Percentiles rank a stretch among this genome's conserved stretches.
These are phyloP conservation scores for Chytriomyces sp. DNA, from an alignment of 192 early-diverging fungal species.

Conservation along the genomic window DNA sequence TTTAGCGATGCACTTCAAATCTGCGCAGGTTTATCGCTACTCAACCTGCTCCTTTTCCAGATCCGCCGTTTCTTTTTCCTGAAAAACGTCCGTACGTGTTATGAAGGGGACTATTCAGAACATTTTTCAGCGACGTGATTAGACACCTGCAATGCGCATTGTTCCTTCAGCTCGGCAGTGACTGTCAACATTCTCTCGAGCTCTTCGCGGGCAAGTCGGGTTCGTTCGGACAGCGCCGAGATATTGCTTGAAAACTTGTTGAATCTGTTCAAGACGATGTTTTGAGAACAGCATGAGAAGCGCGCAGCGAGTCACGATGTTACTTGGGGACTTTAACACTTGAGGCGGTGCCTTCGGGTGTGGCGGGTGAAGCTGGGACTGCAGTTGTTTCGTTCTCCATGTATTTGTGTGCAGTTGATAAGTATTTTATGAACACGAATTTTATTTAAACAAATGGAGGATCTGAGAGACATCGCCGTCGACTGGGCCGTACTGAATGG, in stretches of 20 bases:
- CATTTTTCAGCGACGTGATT: too few relatives aligned
- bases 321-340: not conserved
- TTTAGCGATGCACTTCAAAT: not conserved
- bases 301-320: not conserved
- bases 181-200: conserved; percentile 39
- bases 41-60: conserved; percentile 22
- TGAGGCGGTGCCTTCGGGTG: not conserved
- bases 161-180: conserved; percentile 42
- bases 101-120: too few relatives aligned
- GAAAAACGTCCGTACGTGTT: not conserved
- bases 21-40: not conserved
- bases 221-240: conserved; percentile 40
- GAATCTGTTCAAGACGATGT: not conserved
- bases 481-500: conserved; percentile 19
- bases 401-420: too few relatives aligned
- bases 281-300: too few relatives aligned
- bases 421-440: not conserved
- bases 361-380: not conserved
- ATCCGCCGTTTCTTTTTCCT: conserved; percentile 18
- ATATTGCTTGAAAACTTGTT: conserved; percentile 40
- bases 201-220: conserved; percentile 40
- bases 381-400: not conserved
- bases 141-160: conserved; percentile 39
- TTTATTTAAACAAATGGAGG: not conserved
- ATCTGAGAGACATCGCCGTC: conserved; percentile 23